Base-by-base conservation (phyloP, 306 rosid genomes). In the Gleditsia sinensis region DNA sequence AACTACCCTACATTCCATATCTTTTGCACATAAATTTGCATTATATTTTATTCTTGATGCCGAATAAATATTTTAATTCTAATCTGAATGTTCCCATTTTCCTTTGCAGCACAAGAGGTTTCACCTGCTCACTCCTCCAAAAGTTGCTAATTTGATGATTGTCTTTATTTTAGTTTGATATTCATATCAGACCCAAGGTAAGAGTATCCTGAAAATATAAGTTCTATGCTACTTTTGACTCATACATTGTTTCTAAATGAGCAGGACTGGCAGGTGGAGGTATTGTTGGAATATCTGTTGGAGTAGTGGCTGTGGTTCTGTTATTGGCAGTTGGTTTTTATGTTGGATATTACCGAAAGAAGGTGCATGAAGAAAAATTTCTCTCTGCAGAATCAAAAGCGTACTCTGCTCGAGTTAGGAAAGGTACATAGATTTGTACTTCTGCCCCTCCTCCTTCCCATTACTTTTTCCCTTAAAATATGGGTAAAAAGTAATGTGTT, bases 211-310 rank as follows among this genome's bases (percentile, higher is more conserved):
- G 72, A 23, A 70, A 62, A 42, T 49, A 53, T 34, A 40, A 45
- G 39, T 24, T 57, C 5, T n/a, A 20, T 58, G 49, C 54, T 78
- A 37, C 43, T 80, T 63, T 75, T 67, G 46, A 64, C 73, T 58
- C 63, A 66, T 72, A 10, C 57, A 59, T 49, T 80, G 56, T 54
- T 54, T 84, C 67, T 72, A 68, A 71, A 66, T 55, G 56, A 85
- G 75, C 91, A 85, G 96, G 88, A 66, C 63, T 81, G 45, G 46
- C 71, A 12, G 83, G 76, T 62, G 86, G 84, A 66, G 46, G 53
- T 69, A 81, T 85, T 34, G 87, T 82, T 81, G 94, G 89, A 72
- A 67, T 88, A 88, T 24, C 73, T 48, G 78, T 81, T 21, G 96
- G 85, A 75, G 88, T 46, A 65, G 74, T 84, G 73, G 88, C 75